A percentile compares a stretch with the other conserved stretches of the same genome.
These are phyloP conservation scores for Wickerhamiella siamensis DNA, from an alignment of 805 yeast species.

Conservation along the genomic window DNA sequence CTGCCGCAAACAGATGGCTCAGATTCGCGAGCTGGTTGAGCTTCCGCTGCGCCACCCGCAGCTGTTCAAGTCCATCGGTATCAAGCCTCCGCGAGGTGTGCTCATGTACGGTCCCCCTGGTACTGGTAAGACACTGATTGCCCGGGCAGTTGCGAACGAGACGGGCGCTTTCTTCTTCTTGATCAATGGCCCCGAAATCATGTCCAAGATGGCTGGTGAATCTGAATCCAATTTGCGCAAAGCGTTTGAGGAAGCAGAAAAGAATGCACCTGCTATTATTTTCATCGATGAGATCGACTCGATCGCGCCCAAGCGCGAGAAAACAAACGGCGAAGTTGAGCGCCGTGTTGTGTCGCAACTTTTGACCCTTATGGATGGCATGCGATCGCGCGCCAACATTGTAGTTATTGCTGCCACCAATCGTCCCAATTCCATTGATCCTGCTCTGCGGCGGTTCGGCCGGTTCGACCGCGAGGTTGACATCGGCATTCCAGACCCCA, in stretches of 20 bases:
- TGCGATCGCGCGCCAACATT: slow-evolving; percentile 97
- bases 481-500: slow-evolving; percentile 92
- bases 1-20: slow-evolving; percentile 98
- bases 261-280: slow-evolving; percentile 93
- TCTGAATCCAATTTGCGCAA: slow-evolving; percentile 92
- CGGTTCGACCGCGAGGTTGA: slow-evolving; percentile 79
- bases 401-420: slow-evolving; percentile 97
- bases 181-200: slow-evolving; percentile 97
- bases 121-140: slow-evolving; percentile 98
- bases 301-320: slow-evolving; percentile 98
- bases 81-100: slow-evolving; percentile 97
- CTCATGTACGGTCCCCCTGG: slow-evolving; percentile 95
- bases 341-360: slow-evolving; percentile 97
- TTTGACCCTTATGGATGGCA: slow-evolving; percentile 97
- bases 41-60: slow-evolving; percentile 97
- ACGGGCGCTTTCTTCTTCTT: slow-evolving; percentile 98
- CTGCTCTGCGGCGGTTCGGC: slow-evolving; percentile 75
- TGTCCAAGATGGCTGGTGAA: slow-evolving; percentile 99
- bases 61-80: slow-evolving; percentile 93
- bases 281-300: slow-evolving; percentile 98
- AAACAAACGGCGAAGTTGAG: slow-evolving; percentile 99
- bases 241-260: slow-evolving; percentile 98
- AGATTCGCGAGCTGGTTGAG: slow-evolving; percentile 95
- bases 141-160: slow-evolving; percentile 99
- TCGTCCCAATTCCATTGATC: slow-evolving; percentile 75